Evolutionary conservation across 768 basidiomycete genomes (phyloP).

Genomic region (Mycena polygramma): DNA sequence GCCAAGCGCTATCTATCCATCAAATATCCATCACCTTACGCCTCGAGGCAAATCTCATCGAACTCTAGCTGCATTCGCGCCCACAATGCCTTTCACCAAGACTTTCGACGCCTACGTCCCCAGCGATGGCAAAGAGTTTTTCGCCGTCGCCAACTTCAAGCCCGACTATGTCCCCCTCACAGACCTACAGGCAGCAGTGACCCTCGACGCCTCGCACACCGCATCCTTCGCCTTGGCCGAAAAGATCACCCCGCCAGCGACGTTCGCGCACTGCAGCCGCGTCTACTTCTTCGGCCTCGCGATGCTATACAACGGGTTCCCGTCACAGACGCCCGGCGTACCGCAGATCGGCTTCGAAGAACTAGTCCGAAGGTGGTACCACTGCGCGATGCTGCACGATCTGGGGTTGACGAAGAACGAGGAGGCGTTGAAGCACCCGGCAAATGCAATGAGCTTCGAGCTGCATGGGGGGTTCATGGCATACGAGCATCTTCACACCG

Average conservation of each 20-base stretch:
- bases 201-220: conserved; percentile 12
- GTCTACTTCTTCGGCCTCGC: conserved; percentile 25
- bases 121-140: conserved; percentile 28
- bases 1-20: too few species aligned
- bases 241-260: conserved; percentile 21
- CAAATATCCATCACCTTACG: too few species aligned
- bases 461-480: conserved; percentile 26
- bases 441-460: conserved; percentile 32
- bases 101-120: conserved; percentile 27
- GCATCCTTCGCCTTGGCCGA: conserved; percentile 18
- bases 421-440: conserved; percentile 17
- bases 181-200: conserved; percentile 14
- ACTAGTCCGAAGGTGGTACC: conserved; percentile 20
- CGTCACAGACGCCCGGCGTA: conserved; percentile 19
- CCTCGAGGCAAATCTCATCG: too few species aligned
- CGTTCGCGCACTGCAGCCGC: conserved; percentile 24
- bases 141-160: conserved; percentile 13
- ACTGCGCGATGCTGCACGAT: conserved; percentile 28
- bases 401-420: conserved; percentile 21
- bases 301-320: conserved; percentile 24
- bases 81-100: conserved; percentile 26
- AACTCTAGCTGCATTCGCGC: background rate
- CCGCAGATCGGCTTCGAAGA: conserved; percentile 22
- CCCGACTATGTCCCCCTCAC: conserved; percentile 19
- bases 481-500: conserved; percentile 19